Conservation (phyloP, 192 early-diverging fungal species). For the Mortierella claussenii region DNA sequence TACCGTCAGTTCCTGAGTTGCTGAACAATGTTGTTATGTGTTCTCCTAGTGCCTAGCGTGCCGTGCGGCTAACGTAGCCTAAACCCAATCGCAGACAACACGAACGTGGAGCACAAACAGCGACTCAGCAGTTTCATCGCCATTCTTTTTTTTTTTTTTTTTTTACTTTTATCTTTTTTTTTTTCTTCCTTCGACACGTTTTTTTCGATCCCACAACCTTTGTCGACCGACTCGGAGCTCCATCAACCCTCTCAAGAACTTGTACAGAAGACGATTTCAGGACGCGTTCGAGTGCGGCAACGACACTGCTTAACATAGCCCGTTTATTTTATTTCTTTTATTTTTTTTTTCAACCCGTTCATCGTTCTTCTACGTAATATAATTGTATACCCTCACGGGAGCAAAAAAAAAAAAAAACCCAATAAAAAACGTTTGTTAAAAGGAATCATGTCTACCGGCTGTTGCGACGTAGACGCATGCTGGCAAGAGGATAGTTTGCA, state of each 20-base stretch:
- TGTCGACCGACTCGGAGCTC: neutral
- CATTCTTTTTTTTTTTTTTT: neutral
- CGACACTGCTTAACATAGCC: too few relatives aligned
- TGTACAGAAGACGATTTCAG: conserved; percentile 11
- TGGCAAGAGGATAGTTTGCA: too few relatives aligned
- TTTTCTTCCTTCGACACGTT: conserved; percentile 1
- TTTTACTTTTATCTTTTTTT: conserved; percentile 10
- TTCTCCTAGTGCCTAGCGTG: conserved; percentile 48
- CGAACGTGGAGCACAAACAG: conserved; percentile 34
- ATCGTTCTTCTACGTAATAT: neutral
- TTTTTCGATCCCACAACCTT: neutral
- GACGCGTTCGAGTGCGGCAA: conserved; percentile 15
- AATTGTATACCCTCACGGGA: neutral
- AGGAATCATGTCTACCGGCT: too few relatives aligned
- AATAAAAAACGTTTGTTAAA: conserved; percentile 6
- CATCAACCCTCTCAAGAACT: neutral
- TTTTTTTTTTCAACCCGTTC: conserved; percentile 12
- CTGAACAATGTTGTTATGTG: conserved; percentile 53
- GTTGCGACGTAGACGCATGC: too few relatives aligned
- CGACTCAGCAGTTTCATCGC: conserved; percentile 23
- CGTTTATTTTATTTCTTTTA: neutral
- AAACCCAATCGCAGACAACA: conserved; percentile 28
- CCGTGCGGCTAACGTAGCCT: conserved; percentile 34
- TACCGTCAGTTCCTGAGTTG: conserved; percentile 16
- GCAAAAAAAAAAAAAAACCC: conserved; percentile 8